Evolutionary conservation across 139 green algal species (phyloP), one percentile per base, ranked within the genome.

Genomic region (Coelastrella sp.): DNA sequence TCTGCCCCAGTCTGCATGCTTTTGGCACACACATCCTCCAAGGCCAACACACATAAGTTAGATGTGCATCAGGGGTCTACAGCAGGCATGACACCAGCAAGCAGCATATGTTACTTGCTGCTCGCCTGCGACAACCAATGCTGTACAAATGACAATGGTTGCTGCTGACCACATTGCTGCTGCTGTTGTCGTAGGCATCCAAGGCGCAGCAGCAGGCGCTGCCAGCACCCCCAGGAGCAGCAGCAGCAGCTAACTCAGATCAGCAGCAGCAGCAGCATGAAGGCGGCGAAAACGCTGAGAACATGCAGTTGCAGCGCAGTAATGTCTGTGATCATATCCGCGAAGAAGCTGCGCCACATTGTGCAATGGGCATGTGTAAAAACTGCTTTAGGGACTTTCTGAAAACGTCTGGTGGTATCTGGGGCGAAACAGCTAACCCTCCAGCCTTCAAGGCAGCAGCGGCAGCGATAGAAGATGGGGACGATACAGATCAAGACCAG

Each of bases 281-380:
- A 80, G 77, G n/a, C 7, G 77, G 10, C 65, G 32, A 47, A 47
- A 47, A 64, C 77, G 54, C 4, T 5, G 19, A 75, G 59, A 22
- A 87, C 22, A 58, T 32, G 59, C 60, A 87, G 81, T 22, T 61
- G 58, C 81, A 74, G 81, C 60, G 64, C 22, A 17, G 66, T 5
- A 87, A 32, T 65, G 66, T 85, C 22, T 80, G 64, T 92, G 80
- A 85, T 14, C 73, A 82, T 19, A 19, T 83, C 20, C 32, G 58
- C 22, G 68, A 80, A n/a, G 68, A 57, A n/a, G 68, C 17, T 22
- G 83, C 32, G 32, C 32, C 83, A 56, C 92, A 95, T 75, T 95
- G 96, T 86, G 93, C 93, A 5, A 89, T 94, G 54, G 96, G 93
- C 73, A 94, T 98, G 92, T 98, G 96, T 87, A 80, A 76, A 2